Percentiles rank a stretch among this genome's conserved stretches.
Evolutionary conservation across 78 protist genomes (phyloP).

Genomic region (Polysphondylium violaceum): DNA sequence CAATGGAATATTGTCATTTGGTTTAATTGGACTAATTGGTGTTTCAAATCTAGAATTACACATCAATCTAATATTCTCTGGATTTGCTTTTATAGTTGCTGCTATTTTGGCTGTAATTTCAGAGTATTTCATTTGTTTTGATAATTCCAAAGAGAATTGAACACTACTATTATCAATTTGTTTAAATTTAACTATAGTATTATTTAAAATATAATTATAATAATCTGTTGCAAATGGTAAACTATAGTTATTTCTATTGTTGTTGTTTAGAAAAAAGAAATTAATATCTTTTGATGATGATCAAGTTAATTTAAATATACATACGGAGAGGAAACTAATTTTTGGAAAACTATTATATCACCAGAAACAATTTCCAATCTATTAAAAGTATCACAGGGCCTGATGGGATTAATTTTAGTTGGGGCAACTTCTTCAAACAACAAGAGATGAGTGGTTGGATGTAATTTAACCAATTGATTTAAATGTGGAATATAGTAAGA

Average conservation of each 20-base stretch:
- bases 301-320: neutral
- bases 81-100: conserved; percentile 8
- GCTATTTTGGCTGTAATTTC: conserved; percentile 48
- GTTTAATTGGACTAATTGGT: conserved; percentile 40
- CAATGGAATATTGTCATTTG: conserved; percentile 75
- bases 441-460: neutral
- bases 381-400: conserved; percentile 16
- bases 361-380: conserved; percentile 22
- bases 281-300: neutral
- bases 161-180: conserved; percentile 36
- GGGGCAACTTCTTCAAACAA: conserved; percentile 51
- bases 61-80: conserved; percentile 48
- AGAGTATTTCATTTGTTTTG: conserved; percentile 56
- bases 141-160: conserved; percentile 20
- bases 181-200: conserved; percentile 23
- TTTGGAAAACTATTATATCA: conserved; percentile 74
- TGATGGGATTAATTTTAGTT: conserved; percentile 17
- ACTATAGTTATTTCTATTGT: neutral
- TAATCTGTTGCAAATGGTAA: conserved; percentile 29
- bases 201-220: conserved; percentile 16
- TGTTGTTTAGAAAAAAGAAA: conserved; percentile 1
- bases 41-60: neutral
- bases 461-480: conserved; percentile 38
- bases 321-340: neutral
- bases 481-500: conserved; percentile 9